Base-by-base conservation (phyloP, 805 yeast genomes). In the Grigorovia jiainica region DNA sequence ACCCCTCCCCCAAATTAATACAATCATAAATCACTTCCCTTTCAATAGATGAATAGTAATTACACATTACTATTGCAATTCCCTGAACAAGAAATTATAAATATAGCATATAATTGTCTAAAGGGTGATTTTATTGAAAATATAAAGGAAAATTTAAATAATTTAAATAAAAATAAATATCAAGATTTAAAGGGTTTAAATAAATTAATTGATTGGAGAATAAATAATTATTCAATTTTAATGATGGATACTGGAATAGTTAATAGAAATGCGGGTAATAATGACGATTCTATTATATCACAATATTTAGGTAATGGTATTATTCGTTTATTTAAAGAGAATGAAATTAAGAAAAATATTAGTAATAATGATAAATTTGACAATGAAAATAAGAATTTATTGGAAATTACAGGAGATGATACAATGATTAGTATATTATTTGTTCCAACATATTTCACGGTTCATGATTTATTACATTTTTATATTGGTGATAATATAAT, bases 371-470 rank as follows among this genome's bases (percentile, higher is more conserved):
- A 18, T 13, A 41, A 42, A 3, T 32, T 35, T n/a, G 37, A 29
- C 2, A 31, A 24, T 7, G 40, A 34, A 2, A 52, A 48, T 3
- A 41, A 41, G 9, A 54, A 51, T 15, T 41, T 49, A 19, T 45
- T 53, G 23, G 61, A 58, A 17, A 58, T 60, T 7, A 59, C 63
- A 3, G 78, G 78, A 0, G 82, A 79, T 54, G 78, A 73, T 29
- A 74, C 87, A 1, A 81, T 82, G 64, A 75, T 85, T 4, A 78
- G 90, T 1, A 82, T 87, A 16, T 60, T 87, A n/a, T 87, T 94
- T 0, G 79, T 87, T 0, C 97, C 97, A 0, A 78, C 83, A 9
- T 89, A 87, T 57, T 81, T 87, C 60, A 79, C 95, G 0, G 84
- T 90, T 0, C 81, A 87, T 19, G 96, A 87, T 52, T 57, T 89